phyloP scores from a whole-genome alignment of 176 grass and related monocot genomes.

The Miscanthus lutarioriparius region DNA sequence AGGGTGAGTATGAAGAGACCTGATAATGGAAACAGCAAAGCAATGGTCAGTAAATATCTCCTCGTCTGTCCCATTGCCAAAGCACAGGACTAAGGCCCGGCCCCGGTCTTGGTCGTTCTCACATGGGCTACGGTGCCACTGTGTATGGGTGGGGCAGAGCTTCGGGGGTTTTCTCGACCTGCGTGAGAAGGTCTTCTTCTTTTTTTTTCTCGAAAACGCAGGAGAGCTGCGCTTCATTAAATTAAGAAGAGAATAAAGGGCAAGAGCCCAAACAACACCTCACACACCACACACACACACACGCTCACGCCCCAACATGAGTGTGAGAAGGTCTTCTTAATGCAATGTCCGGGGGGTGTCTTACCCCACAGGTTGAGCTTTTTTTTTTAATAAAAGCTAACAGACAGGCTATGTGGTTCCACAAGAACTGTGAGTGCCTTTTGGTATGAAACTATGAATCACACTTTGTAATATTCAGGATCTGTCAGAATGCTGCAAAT shows the following conservation, averaged over 20 bases:
- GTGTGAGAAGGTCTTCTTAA: background rate
- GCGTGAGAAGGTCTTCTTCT: background rate
- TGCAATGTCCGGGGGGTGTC: background rate
- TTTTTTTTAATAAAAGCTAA: background rate
- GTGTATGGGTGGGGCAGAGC: too few species aligned
- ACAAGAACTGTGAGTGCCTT: background rate
- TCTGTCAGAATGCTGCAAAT: conserved; percentile 19
- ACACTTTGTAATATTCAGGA: background rate
- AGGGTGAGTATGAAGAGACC: background rate
- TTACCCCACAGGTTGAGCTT: background rate
- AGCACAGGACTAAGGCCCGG: background rate
- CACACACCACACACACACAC: too few species aligned
- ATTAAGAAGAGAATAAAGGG: too few species aligned
- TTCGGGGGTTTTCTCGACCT: too few species aligned
- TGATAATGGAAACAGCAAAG: conserved; percentile 3
- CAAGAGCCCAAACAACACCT: too few species aligned
- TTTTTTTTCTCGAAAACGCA: too few species aligned
- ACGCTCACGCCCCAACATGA: too few species aligned
- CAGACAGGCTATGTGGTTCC: background rate
- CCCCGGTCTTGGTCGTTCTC: too few species aligned
- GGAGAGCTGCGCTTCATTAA: too few species aligned
- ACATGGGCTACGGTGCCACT: too few species aligned
- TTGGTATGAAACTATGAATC: background rate
- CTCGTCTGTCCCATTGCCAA: background rate
- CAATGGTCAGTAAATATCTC: background rate